Percentiles rank a stretch among this genome's conserved stretches.
Evolutionary conservation across 73 alveolate species (phyloP).

Genomic region (Paramecium caudatum): DNA sequence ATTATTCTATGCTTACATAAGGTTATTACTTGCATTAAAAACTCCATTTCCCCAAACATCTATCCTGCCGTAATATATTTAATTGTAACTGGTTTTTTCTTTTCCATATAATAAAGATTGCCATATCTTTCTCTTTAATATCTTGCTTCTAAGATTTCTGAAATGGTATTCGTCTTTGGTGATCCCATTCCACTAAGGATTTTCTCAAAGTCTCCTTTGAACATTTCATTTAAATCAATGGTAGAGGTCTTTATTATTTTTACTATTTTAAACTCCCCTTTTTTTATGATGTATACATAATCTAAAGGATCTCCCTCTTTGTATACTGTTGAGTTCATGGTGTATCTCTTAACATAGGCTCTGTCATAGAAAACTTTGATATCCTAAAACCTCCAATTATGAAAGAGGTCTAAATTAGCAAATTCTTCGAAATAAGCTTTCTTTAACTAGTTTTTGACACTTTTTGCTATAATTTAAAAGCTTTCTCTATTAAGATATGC

Average conservation of each 20-base stretch:
- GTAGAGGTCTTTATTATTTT: conserved; percentile 71
- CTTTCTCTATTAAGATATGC: conserved; percentile 45
- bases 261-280: conserved; percentile 78
- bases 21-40: conserved; percentile 53
- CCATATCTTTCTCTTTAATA: conserved; percentile 59
- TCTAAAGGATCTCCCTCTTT: conserved; percentile 74
- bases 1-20: conserved; percentile 18
- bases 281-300: conserved; percentile 74
- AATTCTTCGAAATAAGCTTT: conserved; percentile 58
- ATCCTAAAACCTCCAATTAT: conserved; percentile 55
- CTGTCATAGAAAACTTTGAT: conserved; percentile 49
- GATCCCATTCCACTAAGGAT: conserved; percentile 37
- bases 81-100: conserved; percentile 37
- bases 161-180: not conserved
- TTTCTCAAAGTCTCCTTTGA: conserved; percentile 66
- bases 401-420: conserved; percentile 47
- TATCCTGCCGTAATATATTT: conserved; percentile 61
- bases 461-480: not conserved
- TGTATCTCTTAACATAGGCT: conserved; percentile 52
- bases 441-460: conserved; percentile 18
- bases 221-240: conserved; percentile 53
- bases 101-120: conserved; percentile 20
- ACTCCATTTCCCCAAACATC: conserved; percentile 69
- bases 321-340: conserved; percentile 68
- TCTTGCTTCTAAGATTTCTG: conserved; percentile 43